Evolutionary conservation across 1,284 basidiomycete genomes (phyloP), one percentile per base, ranked within the genome.

Genomic region (Irpex lacteus): DNA sequence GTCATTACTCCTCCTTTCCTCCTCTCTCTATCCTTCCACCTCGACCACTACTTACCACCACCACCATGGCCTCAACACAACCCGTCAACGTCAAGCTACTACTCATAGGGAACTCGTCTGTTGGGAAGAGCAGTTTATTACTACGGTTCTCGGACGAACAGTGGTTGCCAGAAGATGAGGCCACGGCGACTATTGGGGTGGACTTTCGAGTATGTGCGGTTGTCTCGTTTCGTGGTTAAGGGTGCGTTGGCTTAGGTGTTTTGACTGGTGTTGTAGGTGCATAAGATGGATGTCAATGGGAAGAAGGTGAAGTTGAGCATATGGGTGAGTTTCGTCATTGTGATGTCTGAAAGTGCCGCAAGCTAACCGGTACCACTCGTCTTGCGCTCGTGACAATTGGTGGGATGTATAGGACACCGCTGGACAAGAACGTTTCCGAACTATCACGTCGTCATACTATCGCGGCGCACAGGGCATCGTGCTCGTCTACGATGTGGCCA

Each of bases 61-160:
- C 26, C 36, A 53, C 8, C 64, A 65, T 65, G 64, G 40, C 61
- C 21, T 63, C 64, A 3, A 21, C 60, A 34, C 64, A 78, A 53
- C 82, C 84, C 18, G 80, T 87, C 63, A 88, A 89, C 68, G 85
- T 88, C 74, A 91, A 91, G 75, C 80, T 92, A 3, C 82, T 92
- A 9, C 80, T 92, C 32, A 92, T 92, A 62, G 91, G 95, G 19
- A 96, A 97, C 74, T 95, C 95, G 4, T 94, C 92, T 5, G 96
- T 98, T 15, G 96, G 96, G 70, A 91, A 92, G 83, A 93, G 94
- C 65, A 96, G 94, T 66, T 81, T 99, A 5, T 78, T 99, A 0
- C 81, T 98, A 5, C 85, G 97, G 5, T 99, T 98, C 82, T 97
- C 96, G 3, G 96, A 99, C 74, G 94, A 98, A 77, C 94, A 95